Evolutionary conservation across 805 yeast genomes (phyloP), one percentile per base, ranked within the genome.

Genomic region (Jamesozyma spencerorum): DNA sequence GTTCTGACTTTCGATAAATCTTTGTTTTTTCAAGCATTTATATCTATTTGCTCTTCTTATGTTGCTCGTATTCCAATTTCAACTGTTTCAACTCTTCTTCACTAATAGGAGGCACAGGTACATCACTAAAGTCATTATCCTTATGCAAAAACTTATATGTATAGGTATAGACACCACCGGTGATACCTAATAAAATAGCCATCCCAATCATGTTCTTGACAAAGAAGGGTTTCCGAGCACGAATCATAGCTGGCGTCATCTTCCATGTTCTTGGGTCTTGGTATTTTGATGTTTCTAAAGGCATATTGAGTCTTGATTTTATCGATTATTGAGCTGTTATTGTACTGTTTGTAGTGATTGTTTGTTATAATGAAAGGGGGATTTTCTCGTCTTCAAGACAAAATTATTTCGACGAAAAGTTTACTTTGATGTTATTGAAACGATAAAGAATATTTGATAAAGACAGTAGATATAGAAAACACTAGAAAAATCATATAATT

Each of bases 221-320:
- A 65, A 87, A 85, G 57, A 75, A 90, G 32, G 95, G 97, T 45
- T 74, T 71, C 62, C 97, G 75, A 36, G 95, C 96, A 48, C 97
- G 72, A 49, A 85, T 70, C 71, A 90, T 78, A 5, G 96, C 95
- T 13, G 95, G 95, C 1, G 96, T 85, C 90, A 87, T 87, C 56
- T 81, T 81, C 64, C 75, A 81, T 27, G 88, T 83, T 48, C 68
- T 66, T 29, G 78, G 81, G 60, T 83, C 85, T 40, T 72, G 74
- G 55, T 75, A 73, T 37, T 63, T 68, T 3, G 75, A 68, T 18
- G 65, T 66, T 46, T 56, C 56, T 22, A 59, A 50, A 39, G 46
- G 54, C 56, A 49, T 55, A n/a, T 12, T 17, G 26, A 7, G 26
- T 22, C n/a, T n/a, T n/a, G n/a, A n/a, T n/a, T n/a, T n/a, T n/a